Conservation (phyloP, 108 stramenopile species). For the Aurantiochytrium sp. region DNA sequence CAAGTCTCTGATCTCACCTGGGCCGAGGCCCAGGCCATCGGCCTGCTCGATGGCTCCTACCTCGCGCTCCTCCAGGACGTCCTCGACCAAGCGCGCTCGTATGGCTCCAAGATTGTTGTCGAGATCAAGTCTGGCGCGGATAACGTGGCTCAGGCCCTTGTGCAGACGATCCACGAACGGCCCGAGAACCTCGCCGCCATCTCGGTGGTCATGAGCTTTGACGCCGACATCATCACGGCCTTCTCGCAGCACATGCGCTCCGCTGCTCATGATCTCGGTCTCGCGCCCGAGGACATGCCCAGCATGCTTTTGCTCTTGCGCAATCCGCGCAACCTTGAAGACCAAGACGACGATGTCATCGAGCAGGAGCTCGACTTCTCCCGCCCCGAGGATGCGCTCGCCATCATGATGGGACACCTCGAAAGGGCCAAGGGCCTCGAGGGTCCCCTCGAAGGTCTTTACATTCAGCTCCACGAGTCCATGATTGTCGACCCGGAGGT, state of each 20-base stretch:
- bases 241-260: background rate
- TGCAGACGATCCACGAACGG: background rate
- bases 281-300: background rate
- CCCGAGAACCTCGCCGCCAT: background rate
- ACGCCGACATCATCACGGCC: background rate
- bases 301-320: background rate
- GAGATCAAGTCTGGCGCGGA: slow-evolving; percentile 7
- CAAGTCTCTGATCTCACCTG: background rate
- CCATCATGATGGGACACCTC: background rate
- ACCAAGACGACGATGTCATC: background rate
- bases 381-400: background rate
- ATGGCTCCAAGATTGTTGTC: background rate
- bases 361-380: background rate
- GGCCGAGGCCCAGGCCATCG: background rate
- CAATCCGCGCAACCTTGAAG: background rate
- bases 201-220: slow-evolving; percentile 10
- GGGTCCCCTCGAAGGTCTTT: background rate
- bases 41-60: background rate
- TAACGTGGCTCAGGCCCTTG: background rate
- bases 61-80: background rate
- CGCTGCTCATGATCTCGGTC: background rate
- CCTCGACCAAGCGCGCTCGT: background rate
- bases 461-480: background rate
- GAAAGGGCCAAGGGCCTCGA: background rate
- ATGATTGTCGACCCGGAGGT: background rate